phyloP scores from a whole-genome alignment of 2,329 filamentous ascomycete genomes.

The Tetracladium maxilliforme region DNA sequence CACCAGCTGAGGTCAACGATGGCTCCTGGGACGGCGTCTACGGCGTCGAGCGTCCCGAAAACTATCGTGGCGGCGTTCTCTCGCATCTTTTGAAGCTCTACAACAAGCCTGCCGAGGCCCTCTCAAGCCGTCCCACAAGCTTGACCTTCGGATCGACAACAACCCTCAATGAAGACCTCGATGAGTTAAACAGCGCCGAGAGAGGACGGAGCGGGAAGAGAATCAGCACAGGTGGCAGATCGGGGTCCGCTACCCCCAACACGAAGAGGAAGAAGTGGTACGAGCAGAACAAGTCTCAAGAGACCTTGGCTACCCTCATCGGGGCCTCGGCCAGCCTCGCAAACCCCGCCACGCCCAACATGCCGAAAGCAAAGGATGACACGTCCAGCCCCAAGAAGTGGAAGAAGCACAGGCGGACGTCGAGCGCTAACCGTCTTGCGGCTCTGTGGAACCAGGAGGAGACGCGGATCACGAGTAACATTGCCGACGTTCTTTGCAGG shows the following conservation, averaged over 20 bases:
- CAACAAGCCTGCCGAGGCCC: constrained; percentile 25
- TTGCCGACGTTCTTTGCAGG: constrained; percentile 56
- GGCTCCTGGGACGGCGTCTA: constrained; percentile 39
- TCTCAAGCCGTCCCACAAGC: too few species aligned
- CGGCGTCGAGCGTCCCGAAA: constrained; percentile 50
- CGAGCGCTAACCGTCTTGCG: constrained; percentile 10
- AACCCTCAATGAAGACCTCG: constrained; percentile 5
- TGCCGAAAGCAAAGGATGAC: too few species aligned
- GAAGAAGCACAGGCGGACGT: constrained; percentile 10
- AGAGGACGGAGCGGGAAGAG: constrained; percentile 26
- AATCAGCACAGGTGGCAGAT: constrained; percentile 25
- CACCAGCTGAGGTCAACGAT: constrained; percentile 23
- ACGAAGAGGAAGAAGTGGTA: constrained; percentile 14
- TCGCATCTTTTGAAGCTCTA: constrained; percentile 60
- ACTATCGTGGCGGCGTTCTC: constrained; percentile 61
- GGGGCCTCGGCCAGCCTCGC: constrained; percentile 38
- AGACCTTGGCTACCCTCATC: constrained; percentile 33
- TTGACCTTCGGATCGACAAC: too few species aligned
- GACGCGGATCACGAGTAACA: constrained; percentile 37
- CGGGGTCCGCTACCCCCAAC: constrained; percentile 17
- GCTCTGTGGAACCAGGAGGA: constrained; percentile 12
- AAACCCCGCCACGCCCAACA: constrained; percentile 27
- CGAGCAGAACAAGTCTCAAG: constrained; percentile 26
- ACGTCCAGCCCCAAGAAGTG: constrained; percentile 7
- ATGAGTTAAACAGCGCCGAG: constrained; percentile 19